Evolutionary conservation across 1,284 basidiomycete genomes (phyloP).

Genomic region (Sphaerobolus stellatus): DNA sequence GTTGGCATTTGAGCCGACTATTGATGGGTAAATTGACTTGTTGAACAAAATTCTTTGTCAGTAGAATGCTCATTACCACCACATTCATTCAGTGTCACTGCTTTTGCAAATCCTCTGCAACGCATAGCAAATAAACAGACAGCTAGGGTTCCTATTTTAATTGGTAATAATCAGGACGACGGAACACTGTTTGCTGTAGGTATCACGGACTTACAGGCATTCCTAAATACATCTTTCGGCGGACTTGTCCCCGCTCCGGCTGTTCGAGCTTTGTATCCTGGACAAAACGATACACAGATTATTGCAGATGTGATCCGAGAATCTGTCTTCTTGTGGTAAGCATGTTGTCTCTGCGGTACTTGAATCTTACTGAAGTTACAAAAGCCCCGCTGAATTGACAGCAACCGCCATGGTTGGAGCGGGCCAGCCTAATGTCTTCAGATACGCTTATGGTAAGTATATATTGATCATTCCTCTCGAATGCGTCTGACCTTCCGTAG

Average conservation of each 20-base stretch:
- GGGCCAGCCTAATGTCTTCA: conserved; percentile 15
- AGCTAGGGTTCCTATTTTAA: conserved; percentile 15
- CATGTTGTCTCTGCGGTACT: not conserved
- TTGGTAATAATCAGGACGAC: conserved; percentile 17
- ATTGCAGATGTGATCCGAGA: conserved; percentile 8
- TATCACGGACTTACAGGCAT: conserved; percentile 1
- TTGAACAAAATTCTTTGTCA: not conserved
- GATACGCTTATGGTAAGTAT: conserved; percentile 18
- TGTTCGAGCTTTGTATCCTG: conserved; percentile 12
- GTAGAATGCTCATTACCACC: too few relatives aligned
- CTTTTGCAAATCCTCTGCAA: conserved; percentile 16
- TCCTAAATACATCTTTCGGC: not conserved
- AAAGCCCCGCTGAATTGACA: conserved; percentile 16
- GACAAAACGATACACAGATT: conserved; percentile 2
- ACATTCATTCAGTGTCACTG: conserved; percentile 9
- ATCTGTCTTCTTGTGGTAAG: conserved; percentile 9
- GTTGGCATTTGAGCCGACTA: not conserved
- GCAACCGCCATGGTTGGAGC: conserved; percentile 14
- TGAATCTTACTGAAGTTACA: not conserved
- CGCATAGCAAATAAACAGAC: conserved; percentile 14
- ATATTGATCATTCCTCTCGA: not conserved
- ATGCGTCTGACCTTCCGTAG: not conserved
- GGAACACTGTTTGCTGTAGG: conserved; percentile 14
- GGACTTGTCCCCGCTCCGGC: not conserved
- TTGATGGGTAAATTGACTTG: conserved; percentile 8